phyloP scores from a whole-genome alignment of 2,329 filamentous ascomycete species.

The Orbilia javanica region DNA sequence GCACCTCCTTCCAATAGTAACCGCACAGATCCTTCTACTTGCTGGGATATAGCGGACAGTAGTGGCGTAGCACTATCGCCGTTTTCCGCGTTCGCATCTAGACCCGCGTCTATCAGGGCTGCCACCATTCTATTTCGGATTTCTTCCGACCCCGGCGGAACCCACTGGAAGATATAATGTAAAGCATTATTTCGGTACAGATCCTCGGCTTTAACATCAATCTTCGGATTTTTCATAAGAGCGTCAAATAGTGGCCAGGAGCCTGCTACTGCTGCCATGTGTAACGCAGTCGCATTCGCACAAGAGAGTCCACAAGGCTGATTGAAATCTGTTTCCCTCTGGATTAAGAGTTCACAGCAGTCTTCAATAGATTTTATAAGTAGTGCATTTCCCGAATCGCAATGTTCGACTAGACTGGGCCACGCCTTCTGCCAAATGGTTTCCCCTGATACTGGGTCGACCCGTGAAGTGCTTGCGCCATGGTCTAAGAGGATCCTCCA shows the following conservation, averaged over 20 bases:
- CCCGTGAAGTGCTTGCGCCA: not conserved
- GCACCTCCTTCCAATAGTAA: constrained; percentile 16
- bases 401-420: not conserved
- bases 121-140: constrained; percentile 4
- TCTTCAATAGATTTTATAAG: not conserved
- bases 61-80: not conserved
- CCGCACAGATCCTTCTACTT: not conserved
- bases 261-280: not conserved
- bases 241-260: constrained; percentile 13
- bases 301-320: not conserved
- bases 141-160: not conserved
- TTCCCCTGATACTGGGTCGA: not conserved
- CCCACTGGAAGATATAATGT: not conserved
- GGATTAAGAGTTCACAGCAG: constrained; percentile 24
- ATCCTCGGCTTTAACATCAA: not conserved
- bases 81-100: constrained; percentile 21
- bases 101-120: constrained; percentile 9
- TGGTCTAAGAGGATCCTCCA: constrained; percentile 15
- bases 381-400: not conserved
- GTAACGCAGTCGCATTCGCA: not conserved
- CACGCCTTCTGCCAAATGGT: constrained; percentile 23
- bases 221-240: constrained; percentile 12
- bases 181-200: not conserved
- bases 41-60: constrained; percentile 10
- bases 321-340: constrained; percentile 10